Percentiles rank a stretch among this genome's conserved stretches.
Evolutionary conservation across 148 eudicot genomes (phyloP).

Genomic region (Diospyros lotus): DNA sequence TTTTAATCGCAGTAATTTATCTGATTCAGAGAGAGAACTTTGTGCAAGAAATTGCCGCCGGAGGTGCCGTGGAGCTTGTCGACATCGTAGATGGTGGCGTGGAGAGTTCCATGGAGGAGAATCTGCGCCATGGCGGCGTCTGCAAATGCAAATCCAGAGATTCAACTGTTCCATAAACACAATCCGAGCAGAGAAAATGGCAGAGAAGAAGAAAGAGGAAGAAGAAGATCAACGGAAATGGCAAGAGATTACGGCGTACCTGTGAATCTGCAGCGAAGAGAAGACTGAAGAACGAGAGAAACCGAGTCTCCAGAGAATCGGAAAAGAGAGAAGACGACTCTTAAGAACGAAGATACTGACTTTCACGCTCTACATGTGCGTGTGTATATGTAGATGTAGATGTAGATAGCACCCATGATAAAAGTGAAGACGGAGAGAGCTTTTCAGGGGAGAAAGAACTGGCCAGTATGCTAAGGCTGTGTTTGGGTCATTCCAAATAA

Average conservation of each 20-base stretch:
- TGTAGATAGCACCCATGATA: too few relatives aligned
- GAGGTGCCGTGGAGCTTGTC: constrained; percentile 35
- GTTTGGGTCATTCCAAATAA: too few relatives aligned
- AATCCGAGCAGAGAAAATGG: not conserved
- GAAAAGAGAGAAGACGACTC: too few relatives aligned
- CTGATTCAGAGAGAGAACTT: constrained; percentile 31
- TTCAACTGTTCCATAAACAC: not conserved
- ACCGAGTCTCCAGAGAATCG: too few relatives aligned
- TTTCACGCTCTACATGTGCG: too few relatives aligned
- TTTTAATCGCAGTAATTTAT: too few relatives aligned
- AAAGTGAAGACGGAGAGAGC: not conserved
- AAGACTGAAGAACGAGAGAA: not conserved
- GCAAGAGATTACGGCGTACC: not conserved
- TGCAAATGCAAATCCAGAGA: not conserved
- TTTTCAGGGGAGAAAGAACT: not conserved
- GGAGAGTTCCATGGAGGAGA: constrained; percentile 71
- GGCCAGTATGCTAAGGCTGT: not conserved
- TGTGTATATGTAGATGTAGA: too few relatives aligned
- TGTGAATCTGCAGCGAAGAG: not conserved
- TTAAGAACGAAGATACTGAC: too few relatives aligned
- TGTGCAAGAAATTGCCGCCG: constrained; percentile 45
- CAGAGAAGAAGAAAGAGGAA: not conserved
- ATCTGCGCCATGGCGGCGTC: constrained; percentile 47
- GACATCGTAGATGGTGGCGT: constrained; percentile 60
- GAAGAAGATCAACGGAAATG: not conserved